A percentile compares a stretch with the other conserved stretches of the same genome.
These are phyloP conservation scores for Corynespora cassiicola DNA, from an alignment of 2,329 filamentous ascomycete species.

Conservation along the genomic window DNA sequence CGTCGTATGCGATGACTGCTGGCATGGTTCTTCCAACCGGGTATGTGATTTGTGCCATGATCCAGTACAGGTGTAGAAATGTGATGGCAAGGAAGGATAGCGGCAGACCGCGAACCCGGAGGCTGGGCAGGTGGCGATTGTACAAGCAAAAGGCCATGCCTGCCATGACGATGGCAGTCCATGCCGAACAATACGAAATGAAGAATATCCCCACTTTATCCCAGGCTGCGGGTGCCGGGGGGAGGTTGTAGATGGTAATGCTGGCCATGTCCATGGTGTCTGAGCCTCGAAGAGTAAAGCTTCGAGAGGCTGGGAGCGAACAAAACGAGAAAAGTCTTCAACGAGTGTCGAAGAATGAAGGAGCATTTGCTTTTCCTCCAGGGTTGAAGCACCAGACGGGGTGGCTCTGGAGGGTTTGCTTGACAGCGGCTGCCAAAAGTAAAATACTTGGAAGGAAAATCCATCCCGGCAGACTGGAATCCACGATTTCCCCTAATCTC, in stretches of 20 bases:
- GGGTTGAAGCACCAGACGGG: too few species aligned
- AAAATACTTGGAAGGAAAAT: too few species aligned
- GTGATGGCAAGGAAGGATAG: conserved; percentile 18
- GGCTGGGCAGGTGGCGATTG: conserved; percentile 19
- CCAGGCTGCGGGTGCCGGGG: conserved; percentile 15
- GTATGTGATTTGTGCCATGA: conserved; percentile 21
- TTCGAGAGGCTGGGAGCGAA: too few species aligned
- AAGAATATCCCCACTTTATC: conserved; percentile 22
- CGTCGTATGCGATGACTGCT: conserved; percentile 16
- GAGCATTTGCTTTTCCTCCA: too few species aligned
- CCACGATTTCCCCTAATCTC: too few species aligned
- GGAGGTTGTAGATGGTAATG: conserved; percentile 23
- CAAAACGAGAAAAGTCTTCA: too few species aligned
- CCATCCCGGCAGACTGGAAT: too few species aligned
- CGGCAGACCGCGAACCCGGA: conserved; percentile 19
- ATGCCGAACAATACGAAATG: conserved; percentile 17
- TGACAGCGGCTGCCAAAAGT: too few species aligned
- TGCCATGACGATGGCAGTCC: conserved; percentile 18
- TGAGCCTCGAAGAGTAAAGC: too few species aligned
- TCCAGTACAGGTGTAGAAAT: conserved; percentile 25
- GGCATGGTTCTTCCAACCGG: conserved; percentile 17
- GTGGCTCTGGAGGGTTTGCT: too few species aligned
- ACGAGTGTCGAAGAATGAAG: too few species aligned
- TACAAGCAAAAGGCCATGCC: conserved; percentile 22
- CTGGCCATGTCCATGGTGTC: too few species aligned